phyloP scores from a whole-genome alignment of 2,329 filamentous ascomycete species.

The Calonectria honghensis region DNA sequence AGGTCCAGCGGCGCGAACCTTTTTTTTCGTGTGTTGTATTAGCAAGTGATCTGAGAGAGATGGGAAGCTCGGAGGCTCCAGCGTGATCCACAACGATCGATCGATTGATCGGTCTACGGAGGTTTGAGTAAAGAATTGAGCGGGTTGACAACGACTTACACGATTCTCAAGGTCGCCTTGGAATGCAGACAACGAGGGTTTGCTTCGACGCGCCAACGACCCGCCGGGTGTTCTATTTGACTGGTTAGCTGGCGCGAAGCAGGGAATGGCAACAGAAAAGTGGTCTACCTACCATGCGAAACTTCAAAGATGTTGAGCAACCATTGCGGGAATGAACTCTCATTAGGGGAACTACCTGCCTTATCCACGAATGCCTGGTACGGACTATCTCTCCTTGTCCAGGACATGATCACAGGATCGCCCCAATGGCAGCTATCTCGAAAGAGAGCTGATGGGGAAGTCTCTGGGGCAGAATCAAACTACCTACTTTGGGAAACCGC shows the following conservation, averaged over 20 bases:
- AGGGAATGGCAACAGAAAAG: neutral
- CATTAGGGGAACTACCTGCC: constrained; percentile 47
- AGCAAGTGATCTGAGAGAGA: constrained; percentile 18
- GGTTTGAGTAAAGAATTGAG: neutral
- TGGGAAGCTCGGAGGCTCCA: too few species aligned
- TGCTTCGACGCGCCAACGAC: constrained; percentile 53
- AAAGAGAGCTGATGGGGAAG: neutral
- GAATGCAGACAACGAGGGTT: constrained; percentile 48
- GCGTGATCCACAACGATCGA: neutral
- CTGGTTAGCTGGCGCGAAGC: constrained; percentile 36
- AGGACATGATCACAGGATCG: constrained; percentile 48
- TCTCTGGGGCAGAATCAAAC: neutral
- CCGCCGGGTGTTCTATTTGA: constrained; percentile 48
- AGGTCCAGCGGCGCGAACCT: constrained; percentile 58
- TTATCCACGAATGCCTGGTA: constrained; percentile 53
- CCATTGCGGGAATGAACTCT: constrained; percentile 52
- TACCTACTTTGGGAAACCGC: neutral
- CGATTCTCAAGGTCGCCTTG: constrained; percentile 54
- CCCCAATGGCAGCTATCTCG: neutral
- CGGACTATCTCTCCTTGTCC: constrained; percentile 51
- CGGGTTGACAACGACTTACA: constrained; percentile 49
- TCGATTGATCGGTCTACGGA: neutral
- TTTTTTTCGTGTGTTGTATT: neutral
- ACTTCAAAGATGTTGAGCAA: constrained; percentile 54
- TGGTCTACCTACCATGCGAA: constrained; percentile 47